These are phyloP conservation scores for Suillus weaverae DNA, from an alignment of 768 basidiomycete species.

Conservation along the genomic window DNA sequence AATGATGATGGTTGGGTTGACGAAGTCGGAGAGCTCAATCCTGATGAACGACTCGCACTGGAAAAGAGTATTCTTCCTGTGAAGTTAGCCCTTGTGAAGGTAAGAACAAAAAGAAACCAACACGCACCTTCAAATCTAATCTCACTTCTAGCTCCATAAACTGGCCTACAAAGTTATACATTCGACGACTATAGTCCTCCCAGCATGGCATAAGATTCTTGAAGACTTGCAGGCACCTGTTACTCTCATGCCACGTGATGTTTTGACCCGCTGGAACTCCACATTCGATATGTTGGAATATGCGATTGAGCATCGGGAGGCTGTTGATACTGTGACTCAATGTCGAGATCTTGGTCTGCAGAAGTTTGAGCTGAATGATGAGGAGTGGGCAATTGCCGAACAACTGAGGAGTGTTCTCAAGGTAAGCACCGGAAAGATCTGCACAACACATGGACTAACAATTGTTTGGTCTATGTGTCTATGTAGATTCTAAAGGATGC, in stretches of 20 bases:
- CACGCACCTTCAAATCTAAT: background rate
- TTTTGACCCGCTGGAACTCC: conserved; percentile 17
- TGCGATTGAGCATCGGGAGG: conserved; percentile 12
- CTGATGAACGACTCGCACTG: conserved; percentile 3
- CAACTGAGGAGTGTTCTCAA: conserved; percentile 22
- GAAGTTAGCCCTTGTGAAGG: conserved; percentile 17
- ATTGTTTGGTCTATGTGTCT: background rate
- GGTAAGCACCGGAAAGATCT: conserved; percentile 10
- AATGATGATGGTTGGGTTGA: background rate
- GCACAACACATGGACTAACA: background rate
- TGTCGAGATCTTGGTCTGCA: background rate
- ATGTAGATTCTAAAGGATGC: conserved; percentile 25
- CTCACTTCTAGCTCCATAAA: conserved; percentile 1
- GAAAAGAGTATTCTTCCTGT: conserved; percentile 12
- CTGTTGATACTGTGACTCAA: conserved; percentile 7
- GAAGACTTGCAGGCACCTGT: conserved; percentile 1
- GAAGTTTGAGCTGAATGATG: conserved; percentile 5
- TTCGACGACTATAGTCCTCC: conserved; percentile 25
- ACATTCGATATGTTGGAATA: conserved; percentile 22
- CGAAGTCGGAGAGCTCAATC: background rate
- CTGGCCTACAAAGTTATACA: conserved; percentile 16
- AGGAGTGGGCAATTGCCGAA: conserved; percentile 17
- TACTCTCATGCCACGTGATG: conserved; percentile 11
- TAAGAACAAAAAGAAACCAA: conserved; percentile 6
- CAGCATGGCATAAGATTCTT: conserved; percentile 19